A percentile compares a stretch with the other conserved stretches of the same genome.
Evolutionary conservation across 2,329 filamentous ascomycete species (phyloP).

Genomic region (Karstenula rhodostoma): DNA sequence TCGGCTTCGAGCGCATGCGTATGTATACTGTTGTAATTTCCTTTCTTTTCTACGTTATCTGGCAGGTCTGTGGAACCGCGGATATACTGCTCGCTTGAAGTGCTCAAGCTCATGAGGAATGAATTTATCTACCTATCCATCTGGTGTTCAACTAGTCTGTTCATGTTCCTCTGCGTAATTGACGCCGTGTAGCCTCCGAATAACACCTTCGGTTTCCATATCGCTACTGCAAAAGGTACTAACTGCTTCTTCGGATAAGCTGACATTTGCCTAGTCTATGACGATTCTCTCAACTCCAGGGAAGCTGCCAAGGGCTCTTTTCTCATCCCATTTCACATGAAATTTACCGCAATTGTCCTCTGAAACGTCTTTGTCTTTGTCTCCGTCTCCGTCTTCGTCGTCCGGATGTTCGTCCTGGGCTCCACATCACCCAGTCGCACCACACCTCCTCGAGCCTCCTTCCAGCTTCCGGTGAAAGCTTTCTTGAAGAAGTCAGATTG

Average conservation of each 20-base stretch:
- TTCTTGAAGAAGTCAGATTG: slow-evolving; percentile 26
- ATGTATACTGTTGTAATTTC: slow-evolving; percentile 4
- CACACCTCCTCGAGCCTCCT: slow-evolving; percentile 22
- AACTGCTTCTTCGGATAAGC: neutral
- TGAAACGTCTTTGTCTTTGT: no score
- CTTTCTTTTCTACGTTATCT: neutral
- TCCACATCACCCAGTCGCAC: slow-evolving; percentile 18
- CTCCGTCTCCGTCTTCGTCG: no score
- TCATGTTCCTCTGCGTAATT: no score
- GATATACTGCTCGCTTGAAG: slow-evolving; percentile 44
- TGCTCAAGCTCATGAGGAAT: slow-evolving; percentile 47
- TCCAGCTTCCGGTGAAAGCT: slow-evolving; percentile 22
- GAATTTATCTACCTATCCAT: slow-evolving; percentile 21
- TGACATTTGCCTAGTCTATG: neutral
- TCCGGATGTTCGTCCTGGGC: neutral
- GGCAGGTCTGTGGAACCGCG: slow-evolving; percentile 2
- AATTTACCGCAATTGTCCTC: no score
- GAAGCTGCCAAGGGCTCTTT: neutral
- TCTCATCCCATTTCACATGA: neutral
- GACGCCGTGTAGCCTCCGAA: no score
- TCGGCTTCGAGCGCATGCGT: neutral
- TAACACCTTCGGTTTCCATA: no score
- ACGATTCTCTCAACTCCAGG: neutral
- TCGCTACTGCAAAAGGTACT: no score
- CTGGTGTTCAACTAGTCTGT: no score